Base-by-base conservation (phyloP, 805 yeast species). In the Schizosaccharomyces osmophilus region DNA sequence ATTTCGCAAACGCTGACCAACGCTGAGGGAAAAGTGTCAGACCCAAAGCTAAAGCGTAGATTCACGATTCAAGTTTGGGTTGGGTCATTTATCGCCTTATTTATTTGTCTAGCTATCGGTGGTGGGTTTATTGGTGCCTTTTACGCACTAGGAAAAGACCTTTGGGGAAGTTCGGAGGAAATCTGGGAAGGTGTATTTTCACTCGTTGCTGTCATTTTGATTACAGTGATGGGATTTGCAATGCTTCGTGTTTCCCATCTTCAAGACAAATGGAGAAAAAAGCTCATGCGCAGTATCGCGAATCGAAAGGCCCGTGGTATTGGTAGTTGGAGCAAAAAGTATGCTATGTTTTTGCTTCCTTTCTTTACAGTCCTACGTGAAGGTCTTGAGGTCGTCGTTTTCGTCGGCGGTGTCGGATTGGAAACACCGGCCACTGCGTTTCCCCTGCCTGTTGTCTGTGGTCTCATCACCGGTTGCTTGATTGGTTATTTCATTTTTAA, bases 171-270 rank as follows among this genome's bases (percentile, higher is more conserved):
- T 13, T 82, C 95, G 24, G 98, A 90, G 72, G 97, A 90, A 71
- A 72, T 90, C 63, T 90, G 97, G 97, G 98, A 90, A 78, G 97
- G 97, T 76, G 77, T 87, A 63, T 88, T 90, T 71, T 86, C 94
- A 73, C 74, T 90, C 66, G 82, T 90, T 71, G 98, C 97, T 2
- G 81, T 95, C 0, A 74, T 86, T 59, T 80, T 90, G 81, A 90
- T 90, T 69, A 80, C 96, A 13, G 67, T 84, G 67, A 89, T 90
- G 97, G 97, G 98, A 72, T 79, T 90, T 69, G 95, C 97, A 63
- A 86, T 90, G 95, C 79, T 90, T 69, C 82, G 97, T 74, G 79
- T 90, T 72, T 89, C 89, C 77, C 88, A 89, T 77, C 87, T 89
- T 95, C 88, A 87, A 75, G 90, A 82, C 67, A 90, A 90, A 75